Evolutionary conservation across 148 eudicot species (phyloP).

Genomic region (Camellia sinensis): DNA sequence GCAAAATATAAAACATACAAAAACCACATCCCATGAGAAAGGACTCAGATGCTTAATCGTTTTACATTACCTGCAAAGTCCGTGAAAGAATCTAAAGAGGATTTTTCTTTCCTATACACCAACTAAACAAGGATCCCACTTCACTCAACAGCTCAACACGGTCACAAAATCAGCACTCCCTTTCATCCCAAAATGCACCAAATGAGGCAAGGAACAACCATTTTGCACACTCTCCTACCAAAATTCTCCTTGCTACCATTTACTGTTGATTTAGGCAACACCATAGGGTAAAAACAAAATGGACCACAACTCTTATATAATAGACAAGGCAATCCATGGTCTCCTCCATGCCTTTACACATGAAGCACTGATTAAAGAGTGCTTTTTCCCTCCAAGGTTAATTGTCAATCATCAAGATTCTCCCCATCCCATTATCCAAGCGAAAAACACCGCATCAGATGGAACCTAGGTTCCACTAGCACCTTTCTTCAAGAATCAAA

Average conservation of each 20-base stretch:
- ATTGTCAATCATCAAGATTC: not conserved
- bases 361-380: not conserved
- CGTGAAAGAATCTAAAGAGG: not conserved
- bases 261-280: not conserved
- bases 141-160: not conserved
- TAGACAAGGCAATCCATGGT: not conserved
- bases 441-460: not conserved
- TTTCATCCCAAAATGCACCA: not conserved
- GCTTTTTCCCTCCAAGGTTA: not conserved
- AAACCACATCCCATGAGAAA: not conserved
- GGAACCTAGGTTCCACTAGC: not conserved
- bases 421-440: not conserved
- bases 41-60: not conserved
- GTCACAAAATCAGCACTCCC: not conserved
- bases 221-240: not conserved
- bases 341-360: not conserved
- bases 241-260: not conserved
- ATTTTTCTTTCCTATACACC: not conserved
- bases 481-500: not conserved
- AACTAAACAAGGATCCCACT: not conserved
- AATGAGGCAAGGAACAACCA: not conserved
- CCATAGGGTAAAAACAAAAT: not conserved
- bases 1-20: not conserved
- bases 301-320: not conserved
- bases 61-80: not conserved